Base-by-base conservation (phyloP, 1,284 basidiomycete genomes). In the Cystobasidium sp. region DNA sequence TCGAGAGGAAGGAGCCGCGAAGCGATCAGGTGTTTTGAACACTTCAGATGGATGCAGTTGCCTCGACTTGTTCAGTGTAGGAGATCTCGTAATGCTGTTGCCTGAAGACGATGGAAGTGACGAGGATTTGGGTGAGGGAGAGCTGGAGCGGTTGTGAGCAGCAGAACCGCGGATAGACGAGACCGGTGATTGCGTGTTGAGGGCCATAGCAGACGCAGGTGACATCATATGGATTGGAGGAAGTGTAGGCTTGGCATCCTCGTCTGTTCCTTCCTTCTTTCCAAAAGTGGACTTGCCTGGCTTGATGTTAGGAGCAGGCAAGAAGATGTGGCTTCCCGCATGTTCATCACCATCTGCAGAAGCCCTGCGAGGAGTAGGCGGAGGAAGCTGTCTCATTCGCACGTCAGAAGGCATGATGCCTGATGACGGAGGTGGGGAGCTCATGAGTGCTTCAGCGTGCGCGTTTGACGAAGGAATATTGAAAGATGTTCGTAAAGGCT, bases 371-470 rank as follows among this genome's bases (percentile, higher is more conserved):
- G 64, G n/a, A 5, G 71, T 43, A 5, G 67, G 67, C 43, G 77
- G 66, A 24, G 74, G 74, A 41, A 68, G 24, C 41, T 59, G 44
- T 14, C 59, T 43, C 52, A 64, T 56, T 12, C 63, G 56, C 3
- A 61, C 14, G 24, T 76, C 75, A 12, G 61, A 75, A 20, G 76
- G 73, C 75, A 78, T 78, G 67, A 78, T 78, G 7, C 79, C 79
- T 3, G 79, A 76, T 8, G 78, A 76, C 39, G 78, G 77, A n/a
- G 79, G 79, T 16, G 79, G 70, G 3, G 70, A 79, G 2, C 76
- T 76, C 65, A 79, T 76, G 41, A 79, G 74, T 4, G 79, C 78
- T 37, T 77, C 75, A 0, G 76, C 79, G 20, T 77, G 77, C 24
- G 74, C 75, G 41, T 64, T 71, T 39, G 67, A 59, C 31, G 74